Evolutionary conservation across 1,139 yeast species (phyloP), one percentile per base, ranked within the genome.

Genomic region (Eremothecium sinecaudum): DNA sequence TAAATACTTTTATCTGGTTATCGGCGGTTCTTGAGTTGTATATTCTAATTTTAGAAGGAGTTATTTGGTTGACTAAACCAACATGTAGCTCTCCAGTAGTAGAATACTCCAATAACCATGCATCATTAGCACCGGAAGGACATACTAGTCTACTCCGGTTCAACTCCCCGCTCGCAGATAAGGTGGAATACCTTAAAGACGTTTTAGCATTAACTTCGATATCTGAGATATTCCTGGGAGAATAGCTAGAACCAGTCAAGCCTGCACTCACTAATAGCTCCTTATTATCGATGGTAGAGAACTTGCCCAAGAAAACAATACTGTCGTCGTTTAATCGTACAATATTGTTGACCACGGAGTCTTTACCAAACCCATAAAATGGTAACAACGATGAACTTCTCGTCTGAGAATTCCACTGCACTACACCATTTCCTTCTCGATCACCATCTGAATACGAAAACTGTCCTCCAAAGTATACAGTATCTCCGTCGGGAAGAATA

Each of bases 391-490:
- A 39, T 26, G 82, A 60, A 2, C 59, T 33, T 14, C 64, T 50
- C 2, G 70, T 49, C 0, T 67, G 46, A n/a, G 62, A 53, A 53
- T 82, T 69, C 66, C 83, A 87, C 7, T 75, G 59, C 8, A 83
- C 78, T 0, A 73, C 80, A 33, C 90, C 82, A 41, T 69, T 59
- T 0, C 80, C 67, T 4, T 32, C 34, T 11, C 17, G 13, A 26
- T 65, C 59, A 3, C 36, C 38, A 22, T 32, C 36, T 39, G 72
- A 64, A 39, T 62, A 78, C 11, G 67, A 57, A 47, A 90, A 74
- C 40, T 73, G 66, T 18, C 98, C 98, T 8, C 97, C 98, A 34
- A 83, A 68, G 51, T 82, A 86, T 0, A 86, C 67, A 17, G 71
- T 44, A 12, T 69, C 62, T 20, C 61, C 58, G 39, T 69, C 71